Evolutionary conservation across 2,329 filamentous ascomycete genomes (phyloP), one percentile per base, ranked within the genome.

Genomic region (Aspergillus brasiliensis): DNA sequence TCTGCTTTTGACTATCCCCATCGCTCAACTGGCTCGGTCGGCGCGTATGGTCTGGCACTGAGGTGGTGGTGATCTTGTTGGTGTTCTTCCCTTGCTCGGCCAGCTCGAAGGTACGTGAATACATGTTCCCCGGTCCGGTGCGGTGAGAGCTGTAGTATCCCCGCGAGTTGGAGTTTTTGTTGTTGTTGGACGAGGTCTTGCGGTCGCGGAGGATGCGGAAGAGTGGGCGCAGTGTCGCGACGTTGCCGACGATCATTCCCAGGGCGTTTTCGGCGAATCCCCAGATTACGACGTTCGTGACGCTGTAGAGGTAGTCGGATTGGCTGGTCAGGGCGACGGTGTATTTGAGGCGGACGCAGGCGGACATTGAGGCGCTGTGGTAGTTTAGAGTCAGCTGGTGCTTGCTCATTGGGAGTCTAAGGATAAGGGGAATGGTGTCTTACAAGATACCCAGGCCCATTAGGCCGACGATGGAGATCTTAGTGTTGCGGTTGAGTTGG

Each of bases 231-330:
- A 82, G 73, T 3, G 80, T 77, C 8, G 79, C 78, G 34, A 81
- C 71, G 5, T 79, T 82, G 3, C 80, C 81, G 10, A 82, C 80
- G 8, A 80, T 75, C 62, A 84, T 81, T n/a, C 81, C 82, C 17
- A 79, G 80, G 13, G 79, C 82, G 31, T 80, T 79, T 62, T 83
- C 82, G 25, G 82, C 73, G 27, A 82, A 75, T 3, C 80, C 80
- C 79, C 80, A 82, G 51, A 80, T 72, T 0, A 75, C 76, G 37
- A 81, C 79, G 46, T 77, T 74, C 28, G 76, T 77, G 11, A 77
- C 74, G 57, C 71, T 67, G 66, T 69, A 78, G 66, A 80, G 74
- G 62, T 76, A 80, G 56, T 80, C 75, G 10, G 64, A 59, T 5
- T 74, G 72, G 60, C 78, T 69, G 58, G 71, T 75, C 57, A 80